phyloP scores from a whole-genome alignment of 108 stramenopile species.

The Fragilariopsis cylindrus region DNA sequence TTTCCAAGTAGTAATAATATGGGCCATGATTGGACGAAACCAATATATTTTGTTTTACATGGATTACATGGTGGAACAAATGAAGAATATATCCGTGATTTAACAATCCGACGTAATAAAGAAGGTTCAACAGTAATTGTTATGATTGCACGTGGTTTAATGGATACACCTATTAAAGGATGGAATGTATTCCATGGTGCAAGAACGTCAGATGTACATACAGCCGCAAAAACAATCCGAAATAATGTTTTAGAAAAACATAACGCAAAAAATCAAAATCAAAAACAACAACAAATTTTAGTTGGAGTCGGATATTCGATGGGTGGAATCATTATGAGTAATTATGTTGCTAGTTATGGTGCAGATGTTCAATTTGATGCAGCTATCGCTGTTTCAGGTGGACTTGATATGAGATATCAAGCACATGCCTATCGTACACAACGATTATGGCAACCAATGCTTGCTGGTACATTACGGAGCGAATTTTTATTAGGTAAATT shows the following conservation, averaged over 20 bases:
- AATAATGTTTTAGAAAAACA: neutral
- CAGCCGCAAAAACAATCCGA: slow-evolving; percentile 61
- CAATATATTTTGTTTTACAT: slow-evolving; percentile 87
- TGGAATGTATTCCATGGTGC: slow-evolving; percentile 91
- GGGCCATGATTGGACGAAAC: slow-evolving; percentile 54
- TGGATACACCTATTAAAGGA: slow-evolving; percentile 71
- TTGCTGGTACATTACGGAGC: slow-evolving; percentile 62
- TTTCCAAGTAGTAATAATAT: slow-evolving; percentile 44
- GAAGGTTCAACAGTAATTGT: slow-evolving; percentile 74
- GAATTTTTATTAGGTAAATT: slow-evolving; percentile 74
- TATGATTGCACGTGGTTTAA: slow-evolving; percentile 86
- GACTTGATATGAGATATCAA: slow-evolving; percentile 83
- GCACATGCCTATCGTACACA: slow-evolving; percentile 61
- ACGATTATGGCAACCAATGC: slow-evolving; percentile 90
- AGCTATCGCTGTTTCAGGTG: slow-evolving; percentile 74
- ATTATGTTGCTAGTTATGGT: slow-evolving; percentile 84
- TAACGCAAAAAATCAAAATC: neutral
- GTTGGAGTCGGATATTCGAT: slow-evolving; percentile 82
- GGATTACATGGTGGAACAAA: slow-evolving; percentile 86
- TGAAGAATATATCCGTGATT: slow-evolving; percentile 86
- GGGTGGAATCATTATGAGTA: slow-evolving; percentile 85
- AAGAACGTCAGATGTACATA: slow-evolving; percentile 76
- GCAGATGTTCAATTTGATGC: slow-evolving; percentile 66
- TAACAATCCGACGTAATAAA: slow-evolving; percentile 56
- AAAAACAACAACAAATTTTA: slow-evolving; percentile 43